Percentiles rank a stretch among this genome's conserved stretches.
Evolutionary conservation across 257 asterid species (phyloP).

Genomic region (Knoxia roxburghii): DNA sequence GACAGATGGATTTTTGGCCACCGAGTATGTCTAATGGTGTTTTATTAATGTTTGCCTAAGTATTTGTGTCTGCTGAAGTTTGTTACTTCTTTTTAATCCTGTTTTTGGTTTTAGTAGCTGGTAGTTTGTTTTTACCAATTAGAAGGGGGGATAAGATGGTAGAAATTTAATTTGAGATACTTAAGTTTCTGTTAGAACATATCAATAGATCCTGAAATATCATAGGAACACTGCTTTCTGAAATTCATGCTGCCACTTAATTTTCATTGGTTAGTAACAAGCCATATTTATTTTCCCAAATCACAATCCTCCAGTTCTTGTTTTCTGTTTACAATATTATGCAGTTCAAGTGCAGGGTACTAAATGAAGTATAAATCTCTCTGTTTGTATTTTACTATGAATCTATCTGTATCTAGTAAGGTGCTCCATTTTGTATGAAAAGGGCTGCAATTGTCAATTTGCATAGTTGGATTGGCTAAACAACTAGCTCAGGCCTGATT

Average conservation of each 20-base stretch:
- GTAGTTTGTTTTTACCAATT: neutral
- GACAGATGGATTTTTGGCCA: constrained; percentile 91
- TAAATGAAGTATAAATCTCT: neutral
- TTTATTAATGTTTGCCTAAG: constrained; percentile 1
- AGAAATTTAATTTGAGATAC: neutral
- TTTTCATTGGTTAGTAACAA: neutral
- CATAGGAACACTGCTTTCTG: neutral
- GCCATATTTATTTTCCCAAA: neutral
- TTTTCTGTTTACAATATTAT: neutral
- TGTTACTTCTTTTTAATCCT: neutral
- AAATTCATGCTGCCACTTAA: neutral
- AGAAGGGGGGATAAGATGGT: neutral
- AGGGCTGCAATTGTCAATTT: neutral
- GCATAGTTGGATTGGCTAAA: neutral
- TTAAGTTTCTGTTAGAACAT: neutral
- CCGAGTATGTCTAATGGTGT: constrained; percentile 54
- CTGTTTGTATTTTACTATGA: neutral
- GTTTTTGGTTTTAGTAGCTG: constrained; percentile 2
- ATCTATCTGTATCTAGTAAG: neutral
- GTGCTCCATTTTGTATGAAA: neutral
- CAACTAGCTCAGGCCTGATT: neutral
- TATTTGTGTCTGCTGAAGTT: neutral
- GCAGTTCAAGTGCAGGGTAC: neutral
- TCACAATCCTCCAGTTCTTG: neutral
- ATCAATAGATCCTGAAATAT: neutral